phyloP scores from a whole-genome alignment of 257 asterid genomes.

The Solanum pennellii region DNA sequence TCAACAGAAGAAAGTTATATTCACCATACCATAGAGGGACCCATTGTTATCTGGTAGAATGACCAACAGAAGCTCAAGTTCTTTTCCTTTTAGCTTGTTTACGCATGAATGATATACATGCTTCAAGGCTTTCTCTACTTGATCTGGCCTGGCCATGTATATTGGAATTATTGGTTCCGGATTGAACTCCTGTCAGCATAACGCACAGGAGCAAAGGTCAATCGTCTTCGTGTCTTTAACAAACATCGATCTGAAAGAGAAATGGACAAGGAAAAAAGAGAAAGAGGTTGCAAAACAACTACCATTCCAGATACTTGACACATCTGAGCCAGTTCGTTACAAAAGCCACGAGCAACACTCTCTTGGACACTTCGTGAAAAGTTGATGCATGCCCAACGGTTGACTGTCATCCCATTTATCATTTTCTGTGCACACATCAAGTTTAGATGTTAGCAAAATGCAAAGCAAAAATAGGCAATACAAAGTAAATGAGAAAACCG shows the following conservation, averaged over 20 bases:
- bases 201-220: not conserved
- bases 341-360: conserved; percentile 91
- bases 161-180: conserved; percentile 87
- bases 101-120: conserved; percentile 70
- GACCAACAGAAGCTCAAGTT: conserved; percentile 80
- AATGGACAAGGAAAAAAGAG: not conserved
- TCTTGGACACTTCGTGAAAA: conserved; percentile 97
- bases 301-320: conserved; percentile 99
- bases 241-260: not conserved
- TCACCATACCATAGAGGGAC: conserved; percentile 65
- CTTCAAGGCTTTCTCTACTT: conserved; percentile 91
- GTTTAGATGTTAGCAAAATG: not conserved
- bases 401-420: conserved; percentile 95
- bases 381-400: conserved; percentile 97
- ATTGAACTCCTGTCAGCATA: conserved; percentile 50
- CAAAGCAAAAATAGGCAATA: not conserved
- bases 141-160: conserved; percentile 81
- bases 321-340: conserved; percentile 90
- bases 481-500: not conserved
- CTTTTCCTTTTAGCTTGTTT: conserved; percentile 86
- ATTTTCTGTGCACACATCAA: conserved; percentile 52
- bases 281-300: not conserved
- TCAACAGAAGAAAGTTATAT: not conserved
- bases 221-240: not conserved
- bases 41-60: conserved; percentile 94